Evolutionary conservation across 192 early-diverging fungal species (phyloP), one percentile per base, ranked within the genome.

Genomic region (Coemansia sp.): DNA sequence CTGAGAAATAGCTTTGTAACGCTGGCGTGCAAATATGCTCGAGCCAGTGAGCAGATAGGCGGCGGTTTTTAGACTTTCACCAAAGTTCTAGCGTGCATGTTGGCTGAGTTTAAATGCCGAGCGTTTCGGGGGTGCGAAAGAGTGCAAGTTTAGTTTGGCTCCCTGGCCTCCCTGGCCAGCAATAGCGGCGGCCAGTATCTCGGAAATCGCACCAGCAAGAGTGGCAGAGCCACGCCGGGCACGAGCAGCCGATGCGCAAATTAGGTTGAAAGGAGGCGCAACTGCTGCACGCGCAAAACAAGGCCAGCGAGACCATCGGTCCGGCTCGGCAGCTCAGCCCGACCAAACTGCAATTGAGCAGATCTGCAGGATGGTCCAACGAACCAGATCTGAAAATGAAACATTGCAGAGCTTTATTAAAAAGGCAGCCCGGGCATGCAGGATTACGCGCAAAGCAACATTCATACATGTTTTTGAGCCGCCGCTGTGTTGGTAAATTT

Each of bases 91-190:
- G 41, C 41, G 41, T n/a, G 16, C 41, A 45, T 13, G 12, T n/a
- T 45, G 41, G 5, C 41, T n/a, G 41, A 45, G 41, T 45, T 45
- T 45, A 45, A 45, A 16, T 45, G 41, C 14, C 1, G 41, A 45
- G 41, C 41, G 41, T 13, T 45, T 45, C 5, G 14, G 41, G 41
- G 41, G 41, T 3, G 3, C 41, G 14, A 45, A 45, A 45, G 41
- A 45, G 41, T 45, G 41, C 41, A 45, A 13, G 41, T 45, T n/a
- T n/a, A 45, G 41, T 45, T 45, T 45, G 32, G 41, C 41, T 45
- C 41, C 41, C 41, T 45, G 41, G 4, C 41, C 14, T 45, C 41
- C 41, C 41, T 45, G 16, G 41, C 41, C 12, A 45, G 41, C 41
- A 45, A 45, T 3, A 45, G 16, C 32, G 32, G 32, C 32, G 11